These are phyloP conservation scores for Lasiodiplodia theobromae DNA, from an alignment of 2,329 filamentous ascomycete genomes.

Conservation along the genomic window DNA sequence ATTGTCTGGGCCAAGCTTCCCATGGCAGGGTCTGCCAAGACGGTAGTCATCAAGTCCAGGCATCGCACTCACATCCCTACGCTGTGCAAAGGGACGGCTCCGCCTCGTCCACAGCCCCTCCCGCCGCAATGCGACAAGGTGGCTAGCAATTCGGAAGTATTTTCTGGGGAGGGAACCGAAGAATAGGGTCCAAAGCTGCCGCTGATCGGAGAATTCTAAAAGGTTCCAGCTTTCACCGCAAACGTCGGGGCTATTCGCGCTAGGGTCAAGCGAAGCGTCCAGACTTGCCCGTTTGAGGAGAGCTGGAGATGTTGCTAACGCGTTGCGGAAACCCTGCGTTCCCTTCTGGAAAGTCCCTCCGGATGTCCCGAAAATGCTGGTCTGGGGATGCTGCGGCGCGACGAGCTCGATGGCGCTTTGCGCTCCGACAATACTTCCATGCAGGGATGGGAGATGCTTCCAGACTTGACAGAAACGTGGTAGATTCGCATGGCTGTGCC, in stretches of 20 bases:
- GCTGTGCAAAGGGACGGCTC: too few species aligned
- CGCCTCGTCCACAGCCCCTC: too few species aligned
- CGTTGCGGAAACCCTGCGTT: not conserved
- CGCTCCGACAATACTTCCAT: not conserved
- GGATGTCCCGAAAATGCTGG: not conserved
- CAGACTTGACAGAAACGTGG: not conserved
- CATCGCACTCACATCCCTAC: too few species aligned
- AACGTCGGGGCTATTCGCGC: not conserved
- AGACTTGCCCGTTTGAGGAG: not conserved
- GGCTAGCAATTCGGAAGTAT: not conserved
- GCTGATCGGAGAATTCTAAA: not conserved
- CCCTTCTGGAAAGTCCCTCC: not conserved
- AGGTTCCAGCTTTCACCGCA: not conserved
- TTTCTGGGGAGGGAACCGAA: not conserved
- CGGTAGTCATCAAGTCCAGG: too few species aligned
- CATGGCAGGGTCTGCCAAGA: too few species aligned
- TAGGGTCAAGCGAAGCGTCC: not conserved
- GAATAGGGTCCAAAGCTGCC: not conserved
- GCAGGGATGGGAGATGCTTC: not conserved
- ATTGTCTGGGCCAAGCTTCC: too few species aligned
- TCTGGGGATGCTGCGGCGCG: too few species aligned
- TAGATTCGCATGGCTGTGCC: not conserved
- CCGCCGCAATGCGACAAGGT: too few species aligned
- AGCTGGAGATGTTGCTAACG: not conserved
- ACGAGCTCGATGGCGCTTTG: not conserved